Percentiles rank a stretch among this genome's conserved stretches.
Conservation (phyloP, 805 yeast genomes). For the Wickerhamomyces kurtzmanii region DNA sequence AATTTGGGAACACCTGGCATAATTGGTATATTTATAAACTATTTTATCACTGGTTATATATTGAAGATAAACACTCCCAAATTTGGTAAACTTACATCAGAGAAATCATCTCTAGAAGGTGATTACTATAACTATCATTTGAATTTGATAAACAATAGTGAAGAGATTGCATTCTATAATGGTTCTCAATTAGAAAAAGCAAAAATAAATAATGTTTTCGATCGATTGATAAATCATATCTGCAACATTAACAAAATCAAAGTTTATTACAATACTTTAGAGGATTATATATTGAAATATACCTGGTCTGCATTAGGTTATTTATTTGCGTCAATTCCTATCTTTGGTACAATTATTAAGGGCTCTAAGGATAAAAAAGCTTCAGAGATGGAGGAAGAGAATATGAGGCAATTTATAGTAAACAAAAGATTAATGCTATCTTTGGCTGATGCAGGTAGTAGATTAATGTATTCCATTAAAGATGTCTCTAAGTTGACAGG, state of each 20-base stretch:
- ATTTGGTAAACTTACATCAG: conserved; percentile 68
- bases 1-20: conserved; percentile 85
- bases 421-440: conserved; percentile 86
- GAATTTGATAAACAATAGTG: conserved; percentile 79
- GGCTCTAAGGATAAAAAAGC: conserved; percentile 10
- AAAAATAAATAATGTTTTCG: conserved; percentile 52
- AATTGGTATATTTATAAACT: conserved; percentile 71
- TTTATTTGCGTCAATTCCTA: conserved; percentile 82
- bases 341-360: conserved; percentile 45
- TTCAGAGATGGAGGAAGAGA: conserved; percentile 32
- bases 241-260: conserved; percentile 45
- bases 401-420: conserved; percentile 82
- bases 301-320: conserved; percentile 97
- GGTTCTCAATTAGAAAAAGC: conserved; percentile 73
- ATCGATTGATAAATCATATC: conserved; percentile 44
- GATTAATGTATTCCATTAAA: conserved; percentile 90
- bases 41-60: conserved; percentile 67
- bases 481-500: conserved; percentile 89
- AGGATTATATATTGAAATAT: conserved; percentile 81
- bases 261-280: conserved; percentile 62
- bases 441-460: conserved; percentile 89
- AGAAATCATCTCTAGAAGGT: conserved; percentile 75
- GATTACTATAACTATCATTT: conserved; percentile 80
- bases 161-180: conserved; percentile 89
- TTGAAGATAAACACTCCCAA: conserved; percentile 74